These are phyloP conservation scores for Penicillium sp. DNA, from an alignment of 2,329 filamentous ascomycete genomes.

Conservation along the genomic window DNA sequence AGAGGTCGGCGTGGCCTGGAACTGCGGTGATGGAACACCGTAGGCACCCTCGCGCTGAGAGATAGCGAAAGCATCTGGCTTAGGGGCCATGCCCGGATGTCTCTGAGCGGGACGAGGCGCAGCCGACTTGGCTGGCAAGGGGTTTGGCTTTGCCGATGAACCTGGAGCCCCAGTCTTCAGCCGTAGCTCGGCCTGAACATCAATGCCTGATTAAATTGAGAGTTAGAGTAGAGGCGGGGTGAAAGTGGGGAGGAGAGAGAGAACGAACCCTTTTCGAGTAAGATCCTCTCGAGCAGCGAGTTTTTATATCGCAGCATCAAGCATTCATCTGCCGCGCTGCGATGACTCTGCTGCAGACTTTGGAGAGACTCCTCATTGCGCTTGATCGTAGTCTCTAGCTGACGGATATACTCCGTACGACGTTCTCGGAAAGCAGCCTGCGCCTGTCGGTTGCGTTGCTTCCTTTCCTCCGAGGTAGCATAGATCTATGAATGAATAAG, in stretches of 20 bases:
- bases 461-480: slow-evolving; percentile 96
- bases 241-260: neutral
- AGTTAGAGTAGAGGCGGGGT: slow-evolving; percentile 4
- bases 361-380: slow-evolving; percentile 94
- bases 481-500: slow-evolving; percentile 69
- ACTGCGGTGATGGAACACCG: slow-evolving; percentile 65
- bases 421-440: slow-evolving; percentile 97
- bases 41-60: slow-evolving; percentile 52
- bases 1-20: slow-evolving; percentile 79
- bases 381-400: slow-evolving; percentile 95
- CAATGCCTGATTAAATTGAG: slow-evolving; percentile 67
- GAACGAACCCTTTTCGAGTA: slow-evolving; percentile 83
- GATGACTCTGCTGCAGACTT: slow-evolving; percentile 89
- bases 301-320: slow-evolving; percentile 99
- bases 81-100: slow-evolving; percentile 74
- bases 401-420: slow-evolving; percentile 98
- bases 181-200: slow-evolving; percentile 93
- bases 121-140: slow-evolving; percentile 73
- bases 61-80: slow-evolving; percentile 53
- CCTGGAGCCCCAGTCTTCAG: slow-evolving; percentile 89
- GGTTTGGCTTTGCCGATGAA: slow-evolving; percentile 63
- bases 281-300: slow-evolving; percentile 88
- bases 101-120: slow-evolving; percentile 72
- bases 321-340: slow-evolving; percentile 92
- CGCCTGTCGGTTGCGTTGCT: slow-evolving; percentile 94